Conservation (phyloP, 768 basidiomycete species). For the Rhodotorula graminis region DNA sequence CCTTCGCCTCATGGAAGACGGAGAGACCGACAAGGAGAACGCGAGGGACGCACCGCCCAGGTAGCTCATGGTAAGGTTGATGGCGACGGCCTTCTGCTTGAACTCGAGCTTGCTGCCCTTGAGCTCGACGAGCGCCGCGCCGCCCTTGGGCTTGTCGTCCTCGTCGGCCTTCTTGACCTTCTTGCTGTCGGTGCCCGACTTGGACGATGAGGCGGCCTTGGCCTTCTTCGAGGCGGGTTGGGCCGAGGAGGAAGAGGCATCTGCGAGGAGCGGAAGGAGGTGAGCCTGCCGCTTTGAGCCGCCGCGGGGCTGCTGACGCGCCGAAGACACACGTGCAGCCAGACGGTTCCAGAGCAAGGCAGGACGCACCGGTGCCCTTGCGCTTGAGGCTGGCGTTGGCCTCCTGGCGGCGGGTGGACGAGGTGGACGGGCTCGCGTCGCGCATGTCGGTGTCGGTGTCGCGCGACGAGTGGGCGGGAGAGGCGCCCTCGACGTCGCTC, state of each 20-base stretch:
- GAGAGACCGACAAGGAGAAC: background rate
- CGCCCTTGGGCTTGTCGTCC: background rate
- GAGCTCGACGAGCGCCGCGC: background rate
- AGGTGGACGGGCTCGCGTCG: background rate
- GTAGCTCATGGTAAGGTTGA: slow-evolving; percentile 56
- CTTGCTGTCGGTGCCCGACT: background rate
- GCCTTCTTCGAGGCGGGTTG: background rate
- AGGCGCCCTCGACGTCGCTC: background rate
- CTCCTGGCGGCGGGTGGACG: background rate
- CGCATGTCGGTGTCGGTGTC: background rate
- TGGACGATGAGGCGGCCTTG: background rate
- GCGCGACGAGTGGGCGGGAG: no score
- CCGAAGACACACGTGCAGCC: no score
- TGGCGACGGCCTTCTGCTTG: slow-evolving; percentile 31
- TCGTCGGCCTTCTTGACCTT: background rate
- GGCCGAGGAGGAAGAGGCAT: background rate
- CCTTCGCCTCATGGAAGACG: background rate
- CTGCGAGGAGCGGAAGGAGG: background rate
- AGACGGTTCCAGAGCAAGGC: background rate
- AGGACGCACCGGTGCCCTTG: slow-evolving; percentile 3
- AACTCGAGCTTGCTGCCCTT: slow-evolving; percentile 28
- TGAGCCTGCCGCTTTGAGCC: background rate
- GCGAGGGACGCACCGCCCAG: slow-evolving; percentile 64
- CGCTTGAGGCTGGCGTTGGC: background rate
- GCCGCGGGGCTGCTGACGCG: no score